Evolutionary conservation across 108 stramenopile genomes (phyloP).

Genomic region (Cyclotella baltica): DNA sequence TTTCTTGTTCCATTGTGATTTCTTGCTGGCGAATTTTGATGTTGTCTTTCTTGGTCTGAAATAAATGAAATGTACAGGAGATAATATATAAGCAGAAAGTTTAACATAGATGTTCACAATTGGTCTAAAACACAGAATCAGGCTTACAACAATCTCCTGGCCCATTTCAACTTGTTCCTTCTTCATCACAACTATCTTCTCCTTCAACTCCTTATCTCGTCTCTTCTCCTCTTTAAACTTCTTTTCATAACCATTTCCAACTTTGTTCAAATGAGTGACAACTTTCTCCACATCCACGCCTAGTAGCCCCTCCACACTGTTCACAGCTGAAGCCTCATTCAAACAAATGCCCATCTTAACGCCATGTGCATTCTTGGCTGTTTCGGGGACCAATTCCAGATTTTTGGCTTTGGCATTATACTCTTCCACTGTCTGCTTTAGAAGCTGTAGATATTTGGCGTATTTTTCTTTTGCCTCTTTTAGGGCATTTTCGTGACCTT

Average conservation of each 20-base stretch:
- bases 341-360: conserved; percentile 52
- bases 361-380: conserved; percentile 53
- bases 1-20: conserved; percentile 50
- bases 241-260: conserved; percentile 42
- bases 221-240: conserved; percentile 36
- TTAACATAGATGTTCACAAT: neutral
- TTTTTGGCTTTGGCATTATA: conserved; percentile 64
- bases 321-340: conserved; percentile 49
- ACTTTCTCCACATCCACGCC: conserved; percentile 64
- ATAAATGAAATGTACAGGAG: neutral
- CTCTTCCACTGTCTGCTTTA: conserved; percentile 58
- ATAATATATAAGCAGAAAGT: neutral
- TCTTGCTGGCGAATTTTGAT: conserved; percentile 57
- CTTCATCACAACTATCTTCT: conserved; percentile 58
- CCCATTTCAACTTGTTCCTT: conserved; percentile 52
- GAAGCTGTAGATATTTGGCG: conserved; percentile 37
- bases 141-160: conserved; percentile 53
- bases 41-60: conserved; percentile 63
- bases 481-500: conserved; percentile 55
- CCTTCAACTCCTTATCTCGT: conserved; percentile 64
- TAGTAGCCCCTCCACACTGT: conserved; percentile 44
- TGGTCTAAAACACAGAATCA: neutral
- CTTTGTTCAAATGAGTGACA: conserved; percentile 44
- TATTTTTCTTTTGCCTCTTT: conserved; percentile 61
- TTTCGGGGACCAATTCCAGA: conserved; percentile 64